Conservation (phyloP, 345 rosid species). For the Cardamine resedifolia region DNA sequence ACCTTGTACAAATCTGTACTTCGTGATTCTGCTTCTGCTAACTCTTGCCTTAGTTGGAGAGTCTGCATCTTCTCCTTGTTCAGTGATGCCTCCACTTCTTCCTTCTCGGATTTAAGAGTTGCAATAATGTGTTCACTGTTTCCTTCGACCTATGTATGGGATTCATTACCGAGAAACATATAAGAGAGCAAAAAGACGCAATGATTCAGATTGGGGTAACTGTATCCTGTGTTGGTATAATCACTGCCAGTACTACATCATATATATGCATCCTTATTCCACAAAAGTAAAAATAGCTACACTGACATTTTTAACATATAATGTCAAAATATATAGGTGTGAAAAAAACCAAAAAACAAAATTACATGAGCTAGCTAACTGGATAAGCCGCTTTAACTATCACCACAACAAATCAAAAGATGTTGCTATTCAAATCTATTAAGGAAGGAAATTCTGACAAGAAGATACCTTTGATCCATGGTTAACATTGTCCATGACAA, state of each 20-base stretch:
- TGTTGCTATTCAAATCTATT: neutral
- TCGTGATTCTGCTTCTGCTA: conserved; percentile 68
- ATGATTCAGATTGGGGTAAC: conserved; percentile 10
- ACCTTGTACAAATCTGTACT: conserved; percentile 86
- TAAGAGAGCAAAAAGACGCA: neutral
- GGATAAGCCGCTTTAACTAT: neutral
- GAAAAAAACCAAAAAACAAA: neutral
- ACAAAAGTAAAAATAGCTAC: neutral
- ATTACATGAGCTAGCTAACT: neutral
- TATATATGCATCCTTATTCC: neutral
- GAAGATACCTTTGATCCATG: conserved; percentile 53
- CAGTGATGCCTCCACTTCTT: conserved; percentile 69
- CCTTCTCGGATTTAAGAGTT: conserved; percentile 73
- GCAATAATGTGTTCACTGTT: conserved; percentile 47
- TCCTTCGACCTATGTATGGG: conserved; percentile 48
- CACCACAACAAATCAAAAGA: neutral
- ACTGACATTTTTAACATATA: neutral
- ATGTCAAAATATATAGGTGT: neutral
- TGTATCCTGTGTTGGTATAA: neutral
- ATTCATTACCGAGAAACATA: conserved; percentile 40
- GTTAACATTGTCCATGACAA: conserved; percentile 69
- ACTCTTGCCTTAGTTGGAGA: conserved; percentile 72
- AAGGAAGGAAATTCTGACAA: conserved; percentile 8
- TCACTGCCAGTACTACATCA: conserved; percentile 2
- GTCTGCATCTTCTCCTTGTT: conserved; percentile 71